Evolutionary conservation across 2,329 filamentous ascomycete genomes (phyloP).

Genomic region (Trichophyton equinum): DNA sequence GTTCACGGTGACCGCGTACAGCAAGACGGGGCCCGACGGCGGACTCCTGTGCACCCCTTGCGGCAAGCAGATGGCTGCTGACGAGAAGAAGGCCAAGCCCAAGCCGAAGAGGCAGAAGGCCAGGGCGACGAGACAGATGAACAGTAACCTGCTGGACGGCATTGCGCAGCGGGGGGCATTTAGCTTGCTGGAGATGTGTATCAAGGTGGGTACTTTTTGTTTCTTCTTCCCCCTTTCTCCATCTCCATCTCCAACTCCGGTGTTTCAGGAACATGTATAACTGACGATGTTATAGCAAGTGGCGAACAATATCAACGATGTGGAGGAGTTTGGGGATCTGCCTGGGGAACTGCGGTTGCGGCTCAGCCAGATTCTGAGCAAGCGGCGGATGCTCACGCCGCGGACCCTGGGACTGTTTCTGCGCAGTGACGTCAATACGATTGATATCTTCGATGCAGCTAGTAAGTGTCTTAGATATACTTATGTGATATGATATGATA

Average conservation of each 20-base stretch:
- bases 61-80: conserved; percentile 58
- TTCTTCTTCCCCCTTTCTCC: too few species aligned
- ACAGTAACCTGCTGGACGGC: conserved; percentile 77
- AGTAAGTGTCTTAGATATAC: conserved; percentile 28
- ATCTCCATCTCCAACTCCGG: background rate
- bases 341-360: conserved; percentile 44
- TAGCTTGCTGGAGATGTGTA: conserved; percentile 43
- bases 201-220: conserved; percentile 32
- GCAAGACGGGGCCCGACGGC: conserved; percentile 66
- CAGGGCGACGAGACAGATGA: conserved; percentile 57
- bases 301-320: conserved; percentile 49
- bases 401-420: conserved; percentile 36
- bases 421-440: conserved; percentile 41
- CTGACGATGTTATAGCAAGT: conserved; percentile 35
- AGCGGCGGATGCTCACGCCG: conserved; percentile 45
- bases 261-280: background rate
- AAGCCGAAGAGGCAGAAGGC: conserved; percentile 45
- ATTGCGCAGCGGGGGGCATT: conserved; percentile 33
- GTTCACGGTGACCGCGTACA: conserved; percentile 88
- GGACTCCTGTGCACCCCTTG: conserved; percentile 77
- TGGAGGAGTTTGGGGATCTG: conserved; percentile 53
- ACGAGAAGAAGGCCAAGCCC: conserved; percentile 45
- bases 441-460: conserved; percentile 50
- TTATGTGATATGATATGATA: background rate
- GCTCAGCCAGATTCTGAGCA: conserved; percentile 52